Evolutionary conservation across 495 filamentous ascomycete species (phyloP), one percentile per base, ranked within the genome.

Genomic region (Sabuloglossum arenarium): DNA sequence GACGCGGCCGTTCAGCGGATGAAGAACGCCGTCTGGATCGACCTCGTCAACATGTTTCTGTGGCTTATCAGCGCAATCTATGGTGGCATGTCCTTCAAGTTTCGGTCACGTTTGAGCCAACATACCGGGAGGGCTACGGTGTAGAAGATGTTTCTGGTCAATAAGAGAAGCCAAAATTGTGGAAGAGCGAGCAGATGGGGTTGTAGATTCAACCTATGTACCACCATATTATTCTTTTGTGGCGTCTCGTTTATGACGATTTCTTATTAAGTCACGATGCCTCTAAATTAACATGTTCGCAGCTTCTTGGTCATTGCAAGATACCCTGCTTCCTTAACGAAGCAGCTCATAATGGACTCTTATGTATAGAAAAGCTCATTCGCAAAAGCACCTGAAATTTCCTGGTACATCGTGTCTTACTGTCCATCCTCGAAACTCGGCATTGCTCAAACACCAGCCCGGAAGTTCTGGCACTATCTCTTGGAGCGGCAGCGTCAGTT

Each of bases 21-120:
- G 87, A 84, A 87, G 67, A 79, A 82, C 66, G 86, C 87, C 28
- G 85, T 88, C 29, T 94, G 86, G 86, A 68, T 93, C 24, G 85
- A 89, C 67, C 68, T 93, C 52, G 67, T 77, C 24, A 84, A 82
- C 62, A 74, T 83, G 65, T 57, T 83, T 32, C 68, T 94, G 25
- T 94, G 87, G 86, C 64, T 84, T 28, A 62, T 79, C 30, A 80
- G 75, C 11, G 69, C 70, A 3, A 54, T 37, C 19, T 54, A 37
- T 19, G 56, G 47, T 21, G 56, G 14, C 10, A 12, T 54, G 27
- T 57, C 11, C 29, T 58, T 58, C 49, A 34, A 10, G 45, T 21
- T 3, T 10, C 16, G 39, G 3, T 21, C 39, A 0, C 34, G 1
- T 14, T n/a, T 16, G 3, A 43, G 39, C n/a, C 1, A 43, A 4